A percentile compares a stretch with the other conserved stretches of the same genome.
Evolutionary conservation across 495 filamentous ascomycete genomes (phyloP).

Genomic region (Hypomontagnella submonticulosa): DNA sequence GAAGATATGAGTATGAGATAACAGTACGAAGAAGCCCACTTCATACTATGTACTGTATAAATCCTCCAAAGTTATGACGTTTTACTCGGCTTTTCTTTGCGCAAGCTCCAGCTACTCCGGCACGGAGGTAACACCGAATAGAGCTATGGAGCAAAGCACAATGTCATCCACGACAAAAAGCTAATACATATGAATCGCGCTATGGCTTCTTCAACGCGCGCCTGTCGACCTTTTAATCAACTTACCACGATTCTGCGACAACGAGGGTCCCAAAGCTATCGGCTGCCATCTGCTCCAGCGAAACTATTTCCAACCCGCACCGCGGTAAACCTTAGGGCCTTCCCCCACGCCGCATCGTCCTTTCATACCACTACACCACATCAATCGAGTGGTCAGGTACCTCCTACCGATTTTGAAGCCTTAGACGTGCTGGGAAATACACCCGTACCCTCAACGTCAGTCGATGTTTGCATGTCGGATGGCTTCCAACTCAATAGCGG

Average conservation of each 20-base stretch:
- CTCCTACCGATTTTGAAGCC: slow-evolving; percentile 74
- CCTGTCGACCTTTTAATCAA: slow-evolving; percentile 30
- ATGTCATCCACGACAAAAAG: slow-evolving; percentile 30
- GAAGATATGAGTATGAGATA: neutral
- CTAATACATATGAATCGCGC: slow-evolving; percentile 25
- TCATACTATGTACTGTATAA: slow-evolving; percentile 25
- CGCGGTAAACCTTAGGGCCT: neutral
- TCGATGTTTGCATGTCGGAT: slow-evolving; percentile 80
- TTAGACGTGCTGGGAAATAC: slow-evolving; percentile 84
- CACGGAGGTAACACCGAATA: neutral
- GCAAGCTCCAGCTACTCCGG: slow-evolving; percentile 25
- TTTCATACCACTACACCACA: slow-evolving; percentile 32
- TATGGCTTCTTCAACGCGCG: slow-evolving; percentile 42
- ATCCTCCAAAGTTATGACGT: slow-evolving; percentile 42
- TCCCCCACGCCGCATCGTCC: slow-evolving; percentile 3
- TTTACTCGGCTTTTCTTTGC: slow-evolving; percentile 34
- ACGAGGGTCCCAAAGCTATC: slow-evolving; percentile 20
- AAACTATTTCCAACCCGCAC: slow-evolving; percentile 4
- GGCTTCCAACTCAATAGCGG: slow-evolving; percentile 88
- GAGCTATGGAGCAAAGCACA: slow-evolving; percentile 11
- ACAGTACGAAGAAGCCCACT: neutral
- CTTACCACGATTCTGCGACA: slow-evolving; percentile 27
- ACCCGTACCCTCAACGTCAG: slow-evolving; percentile 77
- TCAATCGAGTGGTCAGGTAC: slow-evolving; percentile 39
- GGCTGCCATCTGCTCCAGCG: slow-evolving; percentile 12